Base-by-base conservation (phyloP, 73 alveolate genomes). In the Diophrys sp. region DNA sequence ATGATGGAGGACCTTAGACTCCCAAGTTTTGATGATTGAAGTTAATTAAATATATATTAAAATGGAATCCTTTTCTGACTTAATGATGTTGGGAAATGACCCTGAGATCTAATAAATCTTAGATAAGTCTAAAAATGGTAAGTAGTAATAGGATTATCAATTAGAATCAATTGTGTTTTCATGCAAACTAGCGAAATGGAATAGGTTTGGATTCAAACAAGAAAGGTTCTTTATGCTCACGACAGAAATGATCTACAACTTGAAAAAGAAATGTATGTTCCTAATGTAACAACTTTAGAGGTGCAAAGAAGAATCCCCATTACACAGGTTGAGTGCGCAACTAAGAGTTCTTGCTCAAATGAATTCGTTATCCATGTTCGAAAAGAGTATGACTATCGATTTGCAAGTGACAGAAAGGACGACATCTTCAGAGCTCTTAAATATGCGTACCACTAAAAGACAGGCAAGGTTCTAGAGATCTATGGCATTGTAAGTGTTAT, bases 211-310 rank as follows among this genome's bases (percentile, higher is more conserved):
- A 67, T 82, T 80, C 72, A 87, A 79, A 26, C 88, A 87, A 73
- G 94, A 88, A 53, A 56, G 95, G 28, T 77, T 54, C 44, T 44
- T 91, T 11, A 57, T 88, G 28, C 31, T 91, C 33, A 91, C 95
- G 23, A 90, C 88, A 25, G 89, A 91, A 34, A 88, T 82, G 27
- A 70, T 91, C 32, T 91, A 91, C 81, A 91, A 91, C 70, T 69
- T 91, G 44, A 89, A 88, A 70, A 86, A 86, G 75, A 44, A 18
- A 44, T 44, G 62, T 44, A 11, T 11, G 62, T 44, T 11, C 62
- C 62, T 18, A 44, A 44, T 11, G 5, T 44, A 44, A 11, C 18
- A 5, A 18, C 18, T 44, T 78, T 79, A 69, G 81, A 91, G 73
- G 78, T 89, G 68, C 89, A 89, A 85, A 79, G 97, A 70, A 79